phyloP scores from a whole-genome alignment of 345 rosid species.

The Eucalyptus urophylla region DNA sequence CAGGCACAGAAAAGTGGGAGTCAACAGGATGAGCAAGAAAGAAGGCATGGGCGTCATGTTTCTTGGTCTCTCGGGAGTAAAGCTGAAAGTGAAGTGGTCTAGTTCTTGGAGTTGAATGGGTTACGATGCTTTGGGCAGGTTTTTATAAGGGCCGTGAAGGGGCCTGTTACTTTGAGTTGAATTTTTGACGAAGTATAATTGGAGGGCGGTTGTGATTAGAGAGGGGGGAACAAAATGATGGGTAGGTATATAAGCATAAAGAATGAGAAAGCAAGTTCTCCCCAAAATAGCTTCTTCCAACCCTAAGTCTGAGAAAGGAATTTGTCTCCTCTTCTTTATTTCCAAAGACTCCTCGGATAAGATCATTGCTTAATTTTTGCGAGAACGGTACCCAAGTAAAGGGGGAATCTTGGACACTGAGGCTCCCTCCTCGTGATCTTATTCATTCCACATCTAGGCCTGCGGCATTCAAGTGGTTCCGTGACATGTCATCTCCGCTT shows the following conservation, averaged over 20 bases:
- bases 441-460: not conserved
- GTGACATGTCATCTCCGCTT: not conserved
- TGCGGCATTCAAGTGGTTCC: not conserved
- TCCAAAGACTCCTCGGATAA: not conserved
- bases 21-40: conserved; percentile 19
- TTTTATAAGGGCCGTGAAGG: conserved; percentile 38
- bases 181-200: conserved; percentile 5
- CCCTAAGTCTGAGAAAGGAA: not conserved
- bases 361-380: not conserved
- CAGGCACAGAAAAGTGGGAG: conserved; percentile 12
- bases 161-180: conserved; percentile 40
- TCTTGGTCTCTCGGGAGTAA: not conserved
- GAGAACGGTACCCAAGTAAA: not conserved
- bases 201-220: not conserved
- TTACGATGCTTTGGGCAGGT: not conserved
- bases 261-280: not conserved
- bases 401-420: not conserved
- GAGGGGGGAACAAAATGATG: conserved; percentile 44
- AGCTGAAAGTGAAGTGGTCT: not conserved
- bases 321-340: not conserved
- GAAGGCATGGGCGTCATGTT: conserved; percentile 19
- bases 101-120: not conserved
- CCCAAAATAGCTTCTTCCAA: not conserved
- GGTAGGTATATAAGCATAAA: not conserved
- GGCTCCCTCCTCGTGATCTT: not conserved